Base-by-base conservation (phyloP, 1,284 basidiomycete species). In the Erythrobasidium hasegawianum region DNA sequence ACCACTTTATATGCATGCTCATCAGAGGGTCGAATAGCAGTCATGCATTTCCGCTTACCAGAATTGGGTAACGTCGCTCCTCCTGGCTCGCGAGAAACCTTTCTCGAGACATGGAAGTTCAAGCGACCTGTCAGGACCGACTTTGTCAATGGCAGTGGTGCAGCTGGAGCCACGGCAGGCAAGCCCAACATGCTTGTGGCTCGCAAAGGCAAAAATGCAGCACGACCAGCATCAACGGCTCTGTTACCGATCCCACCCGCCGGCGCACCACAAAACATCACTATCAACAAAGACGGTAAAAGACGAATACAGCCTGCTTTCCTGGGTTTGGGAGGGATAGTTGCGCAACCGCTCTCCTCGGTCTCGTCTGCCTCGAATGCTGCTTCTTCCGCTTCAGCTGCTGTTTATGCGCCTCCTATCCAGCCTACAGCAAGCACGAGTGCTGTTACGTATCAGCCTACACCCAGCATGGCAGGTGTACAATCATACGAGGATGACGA, bases 1-100 rank as follows among this genome's bases (percentile, higher is more conserved):
- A 82, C 90, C 49, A 88, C 88, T 1, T 83, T 98, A 0, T 98
- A 96, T 73, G 92, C 92, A 0, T 94, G 90, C 67, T 97, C 94
- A 0, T 94, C 92, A 0, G 96, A 98, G 74, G 95, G 96, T 0
- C 92, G 91, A 0, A 86, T 97, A 59, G 90, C 87, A 2, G 90
- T 87, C 1, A 89, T 97, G 77, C 81, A 83, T 68, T 96, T 97
- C 74, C 86, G 88, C 43, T 74, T 83, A 0, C 81, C 83, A 24
- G 91, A 96, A 77, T 81, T 97, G 11, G 89, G 90, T 67, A 87
- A 90, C 18, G 85, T 94, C 20, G 87, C 88, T 0, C 85, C 88
- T 1, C 82, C 84, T 68, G 83, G 83, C 3, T 85, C 86, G 11
- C 89, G 91, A 72, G 83, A 85, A 69, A 81, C 85, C 69, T 89